Base-by-base conservation (phyloP, 257 asterid species). In the Pogostemon cablin region DNA sequence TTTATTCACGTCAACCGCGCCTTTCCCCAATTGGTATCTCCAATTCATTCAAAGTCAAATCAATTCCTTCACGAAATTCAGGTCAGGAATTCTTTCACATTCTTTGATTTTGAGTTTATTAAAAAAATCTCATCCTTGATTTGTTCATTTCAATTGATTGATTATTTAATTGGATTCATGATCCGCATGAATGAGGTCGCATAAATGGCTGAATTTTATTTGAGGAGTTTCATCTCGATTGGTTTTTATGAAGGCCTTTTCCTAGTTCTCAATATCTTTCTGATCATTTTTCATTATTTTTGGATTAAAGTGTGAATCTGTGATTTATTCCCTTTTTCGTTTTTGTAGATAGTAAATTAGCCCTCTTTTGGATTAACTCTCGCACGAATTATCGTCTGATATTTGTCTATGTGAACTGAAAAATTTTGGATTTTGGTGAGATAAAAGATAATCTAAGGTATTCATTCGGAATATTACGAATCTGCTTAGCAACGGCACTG, bases 121-220 rank as follows among this genome's bases (percentile, higher is more conserved):
- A 7, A 6, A 0, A 41, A 46, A 5, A 3, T 32, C 39, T 34
- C 3, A 2, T 53, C 1, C 9, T 47, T 73, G 34, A n/a, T 48
- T n/a, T 17, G 59, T 54, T 54, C 0, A 32, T 11, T 47, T 41
- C 5, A 17, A 5, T 5, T n/a, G 48, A 40, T 79, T 17, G 6
- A 42, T 60, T 8, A n/a, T 58, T 34, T 65, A 32, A 35, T 38
- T 68, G 8, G 68, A 56, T 60, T 39, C 65, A 74, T 56, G 80
- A 81, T 81, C 86, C 72, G 81, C 79, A 20, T 75, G 76, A 71
- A 43, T 69, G 53, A 68, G 65, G 65, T 69, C 75, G 53, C 55
- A 39, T 53, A 20, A 42, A 37, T 66, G 62, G 52, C 39, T 69
- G 72, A 59, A 44, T 72, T 74, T 58, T 7, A 25, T 64, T 32